Conservation (phyloP, 2,329 filamentous ascomycete species). For the Trichoderma hamatum region DNA sequence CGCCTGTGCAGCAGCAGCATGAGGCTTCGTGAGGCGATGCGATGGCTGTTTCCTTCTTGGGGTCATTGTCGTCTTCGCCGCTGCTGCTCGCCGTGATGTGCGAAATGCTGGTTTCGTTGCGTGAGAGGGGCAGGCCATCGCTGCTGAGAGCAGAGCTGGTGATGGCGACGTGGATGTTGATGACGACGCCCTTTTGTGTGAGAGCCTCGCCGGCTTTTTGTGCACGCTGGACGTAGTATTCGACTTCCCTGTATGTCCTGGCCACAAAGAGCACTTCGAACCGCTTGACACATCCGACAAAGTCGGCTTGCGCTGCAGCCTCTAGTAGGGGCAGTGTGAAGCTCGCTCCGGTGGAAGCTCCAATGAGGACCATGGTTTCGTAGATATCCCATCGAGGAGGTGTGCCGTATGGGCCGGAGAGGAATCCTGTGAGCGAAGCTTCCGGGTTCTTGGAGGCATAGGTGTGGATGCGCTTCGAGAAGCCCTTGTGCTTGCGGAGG, state of each 20-base stretch:
- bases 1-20: constrained; percentile 32
- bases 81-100: neutral
- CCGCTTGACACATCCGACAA: constrained; percentile 52
- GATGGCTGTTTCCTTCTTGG: neutral
- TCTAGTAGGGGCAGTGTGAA: constrained; percentile 64
- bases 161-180: constrained; percentile 58
- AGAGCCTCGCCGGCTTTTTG: constrained; percentile 49
- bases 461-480: constrained; percentile 57
- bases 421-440: constrained; percentile 45
- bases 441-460: constrained; percentile 46
- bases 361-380: constrained; percentile 62
- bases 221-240: constrained; percentile 56
- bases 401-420: constrained; percentile 59
- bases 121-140: constrained; percentile 19
- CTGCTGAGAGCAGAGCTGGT: constrained; percentile 40
- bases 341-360: constrained; percentile 65
- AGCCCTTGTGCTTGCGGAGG: constrained; percentile 58
- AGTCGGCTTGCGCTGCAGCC: constrained; percentile 49
- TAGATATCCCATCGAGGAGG: constrained; percentile 61
- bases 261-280: constrained; percentile 59
- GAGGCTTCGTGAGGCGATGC: constrained; percentile 29
- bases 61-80: neutral
- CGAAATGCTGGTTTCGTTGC: constrained; percentile 3
- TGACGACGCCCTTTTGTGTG: constrained; percentile 49
- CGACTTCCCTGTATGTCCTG: constrained; percentile 55